phyloP scores from a whole-genome alignment of 164 flowering plant species.

The Dillenia turbinata region DNA sequence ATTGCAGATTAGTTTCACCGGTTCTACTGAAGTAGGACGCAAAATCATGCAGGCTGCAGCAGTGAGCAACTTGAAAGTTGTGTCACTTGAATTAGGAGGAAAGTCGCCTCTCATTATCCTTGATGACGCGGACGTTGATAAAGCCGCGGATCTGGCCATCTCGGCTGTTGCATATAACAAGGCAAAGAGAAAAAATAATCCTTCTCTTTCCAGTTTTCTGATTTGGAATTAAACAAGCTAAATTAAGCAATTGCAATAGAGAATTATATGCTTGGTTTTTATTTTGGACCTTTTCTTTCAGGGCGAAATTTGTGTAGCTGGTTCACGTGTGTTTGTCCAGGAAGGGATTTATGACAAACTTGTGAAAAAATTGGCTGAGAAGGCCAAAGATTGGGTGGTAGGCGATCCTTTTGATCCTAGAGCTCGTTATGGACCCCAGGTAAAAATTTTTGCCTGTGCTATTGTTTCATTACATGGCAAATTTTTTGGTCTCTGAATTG shows the following conservation, averaged over 20 bases:
- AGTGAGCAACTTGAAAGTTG: constrained; percentile 15
- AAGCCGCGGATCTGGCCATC: constrained; percentile 13
- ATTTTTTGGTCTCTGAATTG: not conserved
- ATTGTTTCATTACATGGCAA: not conserved
- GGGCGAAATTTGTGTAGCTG: constrained; percentile 16
- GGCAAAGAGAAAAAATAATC: not conserved
- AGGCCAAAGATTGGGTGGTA: constrained; percentile 12
- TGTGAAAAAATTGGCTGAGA: constrained; percentile 10
- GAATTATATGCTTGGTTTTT: too few relatives aligned
- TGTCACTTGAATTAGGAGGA: constrained; percentile 17
- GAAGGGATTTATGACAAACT: constrained; percentile 13
- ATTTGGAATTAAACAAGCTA: too few relatives aligned
- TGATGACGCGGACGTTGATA: constrained; percentile 21
- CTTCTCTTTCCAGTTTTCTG: too few relatives aligned
- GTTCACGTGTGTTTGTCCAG: constrained; percentile 16
- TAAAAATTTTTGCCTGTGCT: not conserved
- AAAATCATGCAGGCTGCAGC: constrained; percentile 19
- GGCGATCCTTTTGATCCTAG: constrained; percentile 16
- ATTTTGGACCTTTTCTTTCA: not conserved
- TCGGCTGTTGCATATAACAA: constrained; percentile 1
- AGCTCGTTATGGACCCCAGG: constrained; percentile 18
- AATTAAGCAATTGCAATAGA: too few relatives aligned
- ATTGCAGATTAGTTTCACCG: constrained; percentile 15
- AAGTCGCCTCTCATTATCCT: constrained; percentile 18
- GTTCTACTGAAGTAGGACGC: constrained; percentile 17